phyloP scores from a whole-genome alignment of 768 basidiomycete genomes.

The Hortiboletus flavorubellus region DNA sequence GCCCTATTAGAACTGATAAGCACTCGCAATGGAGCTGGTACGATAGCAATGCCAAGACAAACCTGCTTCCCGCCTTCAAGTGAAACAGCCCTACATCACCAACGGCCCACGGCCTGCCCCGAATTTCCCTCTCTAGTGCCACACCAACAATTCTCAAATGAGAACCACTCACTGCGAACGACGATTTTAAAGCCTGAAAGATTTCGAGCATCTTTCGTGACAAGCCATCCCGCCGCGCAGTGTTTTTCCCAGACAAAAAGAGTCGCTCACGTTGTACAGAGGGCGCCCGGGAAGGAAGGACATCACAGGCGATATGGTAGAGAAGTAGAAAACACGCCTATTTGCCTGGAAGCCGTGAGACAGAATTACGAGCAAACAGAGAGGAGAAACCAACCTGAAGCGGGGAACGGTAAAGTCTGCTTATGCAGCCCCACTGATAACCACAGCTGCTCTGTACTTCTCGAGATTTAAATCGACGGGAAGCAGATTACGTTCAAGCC shows the following conservation, averaged over 20 bases:
- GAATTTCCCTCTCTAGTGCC: neutral
- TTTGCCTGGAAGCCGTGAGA: no score
- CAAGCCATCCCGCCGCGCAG: neutral
- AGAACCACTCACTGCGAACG: neutral
- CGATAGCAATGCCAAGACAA: no score
- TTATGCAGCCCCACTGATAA: neutral
- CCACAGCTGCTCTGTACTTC: neutral
- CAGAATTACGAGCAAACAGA: no score
- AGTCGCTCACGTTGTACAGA: neutral
- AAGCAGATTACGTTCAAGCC: neutral
- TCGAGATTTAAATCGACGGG: neutral
- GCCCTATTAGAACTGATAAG: no score
- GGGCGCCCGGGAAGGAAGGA: neutral
- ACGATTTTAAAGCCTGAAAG: no score
- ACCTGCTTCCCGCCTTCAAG: no score
- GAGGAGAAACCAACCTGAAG: no score
- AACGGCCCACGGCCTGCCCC: no score
- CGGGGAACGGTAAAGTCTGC: neutral
- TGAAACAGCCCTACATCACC: no score
- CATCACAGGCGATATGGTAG: neutral
- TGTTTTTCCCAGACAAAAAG: neutral
- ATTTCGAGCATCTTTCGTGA: neutral
- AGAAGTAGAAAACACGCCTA: no score
- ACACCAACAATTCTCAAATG: neutral
- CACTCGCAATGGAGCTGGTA: no score